Evolutionary conservation across 2,329 filamentous ascomycete genomes (phyloP).

Genomic region (Calonectria honghensis): DNA sequence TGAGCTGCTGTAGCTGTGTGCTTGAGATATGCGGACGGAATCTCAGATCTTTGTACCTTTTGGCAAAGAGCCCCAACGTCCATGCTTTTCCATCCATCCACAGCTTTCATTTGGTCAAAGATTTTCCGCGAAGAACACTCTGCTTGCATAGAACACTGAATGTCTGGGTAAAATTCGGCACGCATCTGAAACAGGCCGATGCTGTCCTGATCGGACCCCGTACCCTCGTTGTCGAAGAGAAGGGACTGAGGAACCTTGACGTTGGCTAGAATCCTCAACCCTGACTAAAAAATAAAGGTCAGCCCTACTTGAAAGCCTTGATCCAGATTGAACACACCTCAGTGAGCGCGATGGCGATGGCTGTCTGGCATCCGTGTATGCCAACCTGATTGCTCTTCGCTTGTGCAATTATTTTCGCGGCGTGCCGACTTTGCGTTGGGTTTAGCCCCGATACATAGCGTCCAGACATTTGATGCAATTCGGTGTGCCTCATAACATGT

Average conservation of each 20-base stretch:
- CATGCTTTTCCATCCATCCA: neutral
- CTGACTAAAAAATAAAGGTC: no score
- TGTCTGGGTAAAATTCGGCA: neutral
- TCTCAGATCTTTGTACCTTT: conserved; percentile 2
- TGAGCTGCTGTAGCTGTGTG: neutral
- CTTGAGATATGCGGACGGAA: neutral
- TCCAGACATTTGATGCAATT: neutral
- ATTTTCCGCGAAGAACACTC: neutral
- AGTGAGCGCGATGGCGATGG: neutral
- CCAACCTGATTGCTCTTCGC: neutral
- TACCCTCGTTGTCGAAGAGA: neutral
- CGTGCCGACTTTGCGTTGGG: neutral
- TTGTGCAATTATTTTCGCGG: neutral
- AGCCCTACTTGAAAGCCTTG: neutral
- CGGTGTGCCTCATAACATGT: no score
- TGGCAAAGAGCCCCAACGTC: neutral
- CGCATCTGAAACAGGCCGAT: neutral
- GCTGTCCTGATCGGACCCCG: neutral
- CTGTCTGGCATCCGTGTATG: conserved; percentile 4
- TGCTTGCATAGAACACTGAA: neutral
- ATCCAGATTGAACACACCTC: neutral
- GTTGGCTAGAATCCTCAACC: neutral
- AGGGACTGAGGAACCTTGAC: neutral
- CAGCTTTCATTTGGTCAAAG: neutral
- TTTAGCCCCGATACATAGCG: neutral